These are phyloP conservation scores for Medicago lupulina DNA, from an alignment of 306 rosid species.

Conservation along the genomic window DNA sequence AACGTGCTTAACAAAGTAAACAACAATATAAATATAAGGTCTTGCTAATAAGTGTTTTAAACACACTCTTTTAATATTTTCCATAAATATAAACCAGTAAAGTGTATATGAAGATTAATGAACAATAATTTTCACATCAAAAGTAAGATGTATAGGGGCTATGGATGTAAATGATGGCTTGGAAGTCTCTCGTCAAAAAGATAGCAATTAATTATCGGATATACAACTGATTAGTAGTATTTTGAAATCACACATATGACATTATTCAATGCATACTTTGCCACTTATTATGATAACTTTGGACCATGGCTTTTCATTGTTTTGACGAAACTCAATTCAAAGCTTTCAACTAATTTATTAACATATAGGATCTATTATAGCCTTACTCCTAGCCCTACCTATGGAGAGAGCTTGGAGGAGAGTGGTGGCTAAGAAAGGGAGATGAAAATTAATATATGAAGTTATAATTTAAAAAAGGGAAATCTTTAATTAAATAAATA, in stretches of 20 bases:
- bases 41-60: too few relatives aligned
- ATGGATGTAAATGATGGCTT: too few relatives aligned
- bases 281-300: conserved; percentile 14
- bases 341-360: conserved; percentile 42
- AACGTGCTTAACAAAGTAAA: too few relatives aligned
- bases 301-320: conserved; percentile 35
- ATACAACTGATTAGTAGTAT: background rate
- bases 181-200: background rate
- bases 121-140: too few relatives aligned
- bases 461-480: background rate
- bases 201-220: background rate
- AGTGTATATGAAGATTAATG: too few relatives aligned
- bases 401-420: background rate
- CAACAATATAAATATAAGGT: too few relatives aligned
- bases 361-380: conserved; percentile 17
- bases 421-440: background rate
- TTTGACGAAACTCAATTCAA: conserved; percentile 38
- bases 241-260: background rate
- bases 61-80: too few relatives aligned
- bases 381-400: conserved; percentile 9
- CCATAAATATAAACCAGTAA: too few relatives aligned
- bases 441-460: background rate
- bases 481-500: background rate
- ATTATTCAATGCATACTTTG: conserved; percentile 34
- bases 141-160: too few relatives aligned